Evolutionary conservation across 1,139 yeast genomes (phyloP).

Genomic region (Kodamaea ohmeri): DNA sequence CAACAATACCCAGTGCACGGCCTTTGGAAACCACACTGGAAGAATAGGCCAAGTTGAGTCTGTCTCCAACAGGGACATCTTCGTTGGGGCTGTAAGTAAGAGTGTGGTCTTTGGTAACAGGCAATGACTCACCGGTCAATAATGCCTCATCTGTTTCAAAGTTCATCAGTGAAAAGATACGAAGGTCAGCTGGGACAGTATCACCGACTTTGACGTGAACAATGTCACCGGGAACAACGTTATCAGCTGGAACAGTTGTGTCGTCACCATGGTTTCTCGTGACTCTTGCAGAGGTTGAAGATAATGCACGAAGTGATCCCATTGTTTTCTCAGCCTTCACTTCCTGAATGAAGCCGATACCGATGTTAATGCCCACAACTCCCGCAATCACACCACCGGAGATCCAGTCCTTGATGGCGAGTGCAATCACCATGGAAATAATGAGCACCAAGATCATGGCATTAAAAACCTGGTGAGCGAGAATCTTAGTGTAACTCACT

Average conservation of each 20-base stretch:
- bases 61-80: constrained; percentile 39
- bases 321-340: constrained; percentile 39
- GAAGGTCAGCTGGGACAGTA: constrained; percentile 50
- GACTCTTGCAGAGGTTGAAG: constrained; percentile 39
- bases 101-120: constrained; percentile 31
- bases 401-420: constrained; percentile 71
- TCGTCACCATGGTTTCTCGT: constrained; percentile 37
- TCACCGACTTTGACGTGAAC: constrained; percentile 44
- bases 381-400: constrained; percentile 70
- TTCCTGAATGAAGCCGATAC: constrained; percentile 35
- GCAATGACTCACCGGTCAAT: constrained; percentile 53
- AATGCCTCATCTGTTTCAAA: constrained; percentile 52
- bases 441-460: constrained; percentile 38
- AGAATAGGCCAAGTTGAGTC: constrained; percentile 45
- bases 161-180: constrained; percentile 36
- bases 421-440: constrained; percentile 35
- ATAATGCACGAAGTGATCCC: constrained; percentile 34
- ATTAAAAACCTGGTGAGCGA: constrained; percentile 37
- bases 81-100: constrained; percentile 25
- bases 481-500: constrained; percentile 25
- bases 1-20: constrained; percentile 45
- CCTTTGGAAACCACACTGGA: constrained; percentile 49
- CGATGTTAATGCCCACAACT: constrained; percentile 32
- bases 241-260: constrained; percentile 34
- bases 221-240: constrained; percentile 52